Base-by-base conservation (phyloP, 1,284 basidiomycete genomes). In the Heterobasidion parviporum region DNA sequence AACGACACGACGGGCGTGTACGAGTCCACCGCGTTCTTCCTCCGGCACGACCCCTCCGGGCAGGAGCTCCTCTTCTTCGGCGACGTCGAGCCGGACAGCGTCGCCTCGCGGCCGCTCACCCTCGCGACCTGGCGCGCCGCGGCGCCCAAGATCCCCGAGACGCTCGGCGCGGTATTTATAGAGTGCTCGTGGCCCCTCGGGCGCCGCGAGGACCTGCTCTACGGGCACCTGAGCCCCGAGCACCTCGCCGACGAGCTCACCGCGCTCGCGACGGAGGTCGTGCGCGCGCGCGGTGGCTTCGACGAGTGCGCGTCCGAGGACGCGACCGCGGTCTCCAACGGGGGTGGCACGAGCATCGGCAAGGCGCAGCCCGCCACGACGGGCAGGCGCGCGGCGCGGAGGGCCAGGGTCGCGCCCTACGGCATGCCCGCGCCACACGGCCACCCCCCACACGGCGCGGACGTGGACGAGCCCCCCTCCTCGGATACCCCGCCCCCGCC, bases 31-130 rank as follows among this genome's bases (percentile, higher is more conserved):
- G 91, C 89, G 8, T 93, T 87, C 71, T 91, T 92, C 66, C 67
- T 94, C 59, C 78, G 80, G 10, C 80, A 90, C 64, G 73, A 84
- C 54, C 65, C 73, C 16, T 76, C 76, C 35, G 66, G 68, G 2
- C 76, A 73, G 51, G 85, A 91, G 64, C 83, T 92, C 59, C 74
- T 93, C 46, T 93, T 94, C 70, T 92, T 92, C 61, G 92, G 92
- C 10, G 89, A 92, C 68, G 85, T 90, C 54, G 87, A 90, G 63
- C 84, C 89, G 5, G 92, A 94, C 69, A 78, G 77, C 50, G 62
- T 92, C 41, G 76, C 87, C 8, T 53, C 69, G 12, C 67, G 72
- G 6, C 84, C 85, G 2, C 76, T 70, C 44, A 91, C 81, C 32
- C 73, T 74, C 36, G 69, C 75, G 47, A 80, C 93, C 51, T 93